Percentiles rank a stretch among this genome's conserved stretches.
phyloP scores from a whole-genome alignment of 129 eudicot species.

The carrot (Daucus carota) region DNA sequence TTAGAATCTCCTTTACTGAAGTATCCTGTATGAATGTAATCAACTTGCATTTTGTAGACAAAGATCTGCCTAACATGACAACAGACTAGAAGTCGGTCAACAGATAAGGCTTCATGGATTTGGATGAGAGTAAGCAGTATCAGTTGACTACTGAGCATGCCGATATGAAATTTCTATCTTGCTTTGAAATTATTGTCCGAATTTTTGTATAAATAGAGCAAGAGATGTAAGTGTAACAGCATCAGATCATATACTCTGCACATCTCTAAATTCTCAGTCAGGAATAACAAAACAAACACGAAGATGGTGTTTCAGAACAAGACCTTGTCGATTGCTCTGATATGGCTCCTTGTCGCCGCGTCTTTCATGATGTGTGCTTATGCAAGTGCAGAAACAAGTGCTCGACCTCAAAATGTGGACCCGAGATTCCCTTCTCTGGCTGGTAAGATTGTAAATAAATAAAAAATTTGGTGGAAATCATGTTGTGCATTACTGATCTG shows the following conservation, averaged over 20 bases:
- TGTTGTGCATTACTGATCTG: background rate
- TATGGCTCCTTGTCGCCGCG: conserved; percentile 1
- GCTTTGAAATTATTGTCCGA: background rate
- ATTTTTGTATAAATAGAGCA: conserved; percentile 7
- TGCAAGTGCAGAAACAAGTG: background rate
- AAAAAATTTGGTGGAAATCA: background rate
- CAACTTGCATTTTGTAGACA: background rate
- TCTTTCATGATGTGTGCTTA: background rate
- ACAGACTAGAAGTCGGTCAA: background rate
- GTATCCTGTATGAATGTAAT: background rate
- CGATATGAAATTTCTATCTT: background rate
- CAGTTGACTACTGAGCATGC: background rate
- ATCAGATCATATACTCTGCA: background rate
- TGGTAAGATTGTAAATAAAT: background rate
- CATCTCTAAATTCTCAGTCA: background rate
- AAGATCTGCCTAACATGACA: background rate
- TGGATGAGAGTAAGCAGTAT: background rate
- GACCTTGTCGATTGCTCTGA: conserved; percentile 8
- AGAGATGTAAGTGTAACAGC: background rate
- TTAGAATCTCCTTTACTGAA: too few relatives aligned
- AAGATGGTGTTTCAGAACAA: conserved; percentile 7
- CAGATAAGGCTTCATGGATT: background rate
- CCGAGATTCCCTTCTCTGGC: conserved; percentile 3
- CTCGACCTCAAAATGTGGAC: background rate
- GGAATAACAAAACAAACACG: background rate